A percentile compares a stretch with the other conserved stretches of the same genome.
These are phyloP conservation scores for Starmerella floricola DNA, from an alignment of 805 yeast genomes.

Conservation along the genomic window DNA sequence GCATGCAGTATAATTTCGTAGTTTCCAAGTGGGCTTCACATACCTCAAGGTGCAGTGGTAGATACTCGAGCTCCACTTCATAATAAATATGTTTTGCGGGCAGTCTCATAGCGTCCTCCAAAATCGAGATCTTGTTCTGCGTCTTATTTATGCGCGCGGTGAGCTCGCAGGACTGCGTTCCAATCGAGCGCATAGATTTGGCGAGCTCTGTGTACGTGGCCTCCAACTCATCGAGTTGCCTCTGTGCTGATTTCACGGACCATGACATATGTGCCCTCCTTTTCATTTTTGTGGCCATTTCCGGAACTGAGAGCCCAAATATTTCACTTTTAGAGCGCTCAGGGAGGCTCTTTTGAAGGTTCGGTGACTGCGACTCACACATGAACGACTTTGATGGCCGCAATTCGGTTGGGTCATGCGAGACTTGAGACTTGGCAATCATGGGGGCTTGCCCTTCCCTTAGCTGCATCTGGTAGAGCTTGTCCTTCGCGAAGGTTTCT, in stretches of 20 bases:
- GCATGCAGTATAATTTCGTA: too few relatives aligned
- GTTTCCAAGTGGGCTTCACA: too few relatives aligned
- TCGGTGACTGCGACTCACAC: too few relatives aligned
- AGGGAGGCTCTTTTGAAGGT: too few relatives aligned
- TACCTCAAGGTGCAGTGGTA: background rate
- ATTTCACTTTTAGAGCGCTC: too few relatives aligned
- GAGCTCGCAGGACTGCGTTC: constrained; percentile 11
- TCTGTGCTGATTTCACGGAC: constrained; percentile 4
- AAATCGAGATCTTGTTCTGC: constrained; percentile 4
- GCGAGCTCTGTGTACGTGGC: background rate
- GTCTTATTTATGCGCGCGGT: constrained; percentile 4
- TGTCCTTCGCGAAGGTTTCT: background rate
- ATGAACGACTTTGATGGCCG: too few relatives aligned
- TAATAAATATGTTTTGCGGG: constrained; percentile 8
- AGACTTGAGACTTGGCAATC: too few relatives aligned
- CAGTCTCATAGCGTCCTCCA: constrained; percentile 11
- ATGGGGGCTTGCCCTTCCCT: too few relatives aligned
- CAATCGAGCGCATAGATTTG: constrained; percentile 7
- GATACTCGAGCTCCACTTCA: constrained; percentile 3
- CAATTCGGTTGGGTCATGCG: too few relatives aligned
- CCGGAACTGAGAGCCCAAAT: too few relatives aligned
- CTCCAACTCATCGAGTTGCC: constrained; percentile 5
- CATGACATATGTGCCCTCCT: constrained; percentile 7
- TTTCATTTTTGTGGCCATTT: too few relatives aligned
- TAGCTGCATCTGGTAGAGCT: background rate